Conservation (phyloP, 1,284 basidiomycete genomes). For the Ganoderma lucidum region DNA sequence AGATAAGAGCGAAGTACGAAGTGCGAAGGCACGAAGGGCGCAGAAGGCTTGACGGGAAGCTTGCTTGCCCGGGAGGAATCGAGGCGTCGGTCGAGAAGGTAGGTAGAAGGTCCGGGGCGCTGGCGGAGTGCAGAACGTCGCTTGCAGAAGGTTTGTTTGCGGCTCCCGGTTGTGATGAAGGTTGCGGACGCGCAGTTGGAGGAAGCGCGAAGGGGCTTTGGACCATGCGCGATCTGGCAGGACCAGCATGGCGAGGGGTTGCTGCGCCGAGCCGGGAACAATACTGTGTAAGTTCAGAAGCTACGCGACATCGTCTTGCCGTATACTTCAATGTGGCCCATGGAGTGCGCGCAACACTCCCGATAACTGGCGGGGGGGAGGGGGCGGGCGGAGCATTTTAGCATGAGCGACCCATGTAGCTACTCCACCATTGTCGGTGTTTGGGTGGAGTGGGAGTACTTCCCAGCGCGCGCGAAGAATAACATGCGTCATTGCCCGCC, state of each 20-base stretch:
- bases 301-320: not conserved
- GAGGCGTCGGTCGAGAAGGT: not conserved
- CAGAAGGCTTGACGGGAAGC: not conserved
- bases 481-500: not conserved
- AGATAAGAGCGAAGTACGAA: not conserved
- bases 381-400: not conserved
- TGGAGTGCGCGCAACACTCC: not conserved
- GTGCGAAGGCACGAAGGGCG: not conserved
- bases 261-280: not conserved
- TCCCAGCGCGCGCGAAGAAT: not conserved
- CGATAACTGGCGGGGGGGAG: not conserved
- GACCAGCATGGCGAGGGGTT: not conserved
- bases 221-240: conserved; percentile 6
- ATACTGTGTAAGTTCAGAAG: not conserved
- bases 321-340: not conserved
- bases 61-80: not conserved
- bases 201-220: conserved; percentile 13
- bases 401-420: not conserved
- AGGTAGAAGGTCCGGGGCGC: not conserved
- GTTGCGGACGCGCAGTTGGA: conserved; percentile 18
- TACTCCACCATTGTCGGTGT: not conserved
- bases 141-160: conserved; percentile 17
- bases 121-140: conserved; percentile 7
- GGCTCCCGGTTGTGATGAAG: conserved; percentile 13
- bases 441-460: not conserved